Evolutionary conservation across 371 early-diverging fungal species (phyloP).

Genomic region (Blakeslea trispora): DNA sequence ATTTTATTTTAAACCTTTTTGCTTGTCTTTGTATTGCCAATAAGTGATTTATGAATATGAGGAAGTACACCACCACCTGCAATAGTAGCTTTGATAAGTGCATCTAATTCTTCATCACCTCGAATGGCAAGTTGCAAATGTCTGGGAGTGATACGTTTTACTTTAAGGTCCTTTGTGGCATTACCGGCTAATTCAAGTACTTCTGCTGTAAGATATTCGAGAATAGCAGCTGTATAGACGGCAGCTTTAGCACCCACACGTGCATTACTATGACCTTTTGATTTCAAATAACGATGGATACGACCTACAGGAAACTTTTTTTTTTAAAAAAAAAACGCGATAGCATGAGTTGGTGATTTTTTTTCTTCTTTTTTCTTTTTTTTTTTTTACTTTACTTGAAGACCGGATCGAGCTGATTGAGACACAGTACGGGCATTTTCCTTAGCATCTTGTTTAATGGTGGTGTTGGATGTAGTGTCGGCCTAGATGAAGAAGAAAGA

Average conservation of each 20-base stretch:
- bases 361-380: constrained; percentile 11
- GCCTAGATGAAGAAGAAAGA: constrained; percentile 45
- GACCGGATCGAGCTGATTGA: constrained; percentile 68
- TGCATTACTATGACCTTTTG: constrained; percentile 72
- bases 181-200: constrained; percentile 91
- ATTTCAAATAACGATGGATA: constrained; percentile 88
- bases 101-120: constrained; percentile 89
- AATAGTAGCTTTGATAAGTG: constrained; percentile 87
- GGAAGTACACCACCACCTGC: constrained; percentile 88
- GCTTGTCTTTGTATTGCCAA: constrained; percentile 61
- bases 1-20: constrained; percentile 45
- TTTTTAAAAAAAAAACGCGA: constrained; percentile 8
- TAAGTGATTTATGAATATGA: constrained; percentile 75
- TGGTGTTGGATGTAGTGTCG: constrained; percentile 40
- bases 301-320: constrained; percentile 91
- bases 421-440: constrained; percentile 60
- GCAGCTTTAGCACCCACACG: constrained; percentile 92
- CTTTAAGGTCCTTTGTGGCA: constrained; percentile 88
- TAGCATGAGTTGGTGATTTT: neutral
- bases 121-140: constrained; percentile 91
- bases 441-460: constrained; percentile 34
- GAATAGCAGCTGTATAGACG: constrained; percentile 87
- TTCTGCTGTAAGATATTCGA: constrained; percentile 91
- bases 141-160: constrained; percentile 88
- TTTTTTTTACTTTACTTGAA: constrained; percentile 50